A percentile compares a stretch with the other conserved stretches of the same genome.
Evolutionary conservation across 495 filamentous ascomycete genomes (phyloP).

Genomic region (Lichina pygmaea): DNA sequence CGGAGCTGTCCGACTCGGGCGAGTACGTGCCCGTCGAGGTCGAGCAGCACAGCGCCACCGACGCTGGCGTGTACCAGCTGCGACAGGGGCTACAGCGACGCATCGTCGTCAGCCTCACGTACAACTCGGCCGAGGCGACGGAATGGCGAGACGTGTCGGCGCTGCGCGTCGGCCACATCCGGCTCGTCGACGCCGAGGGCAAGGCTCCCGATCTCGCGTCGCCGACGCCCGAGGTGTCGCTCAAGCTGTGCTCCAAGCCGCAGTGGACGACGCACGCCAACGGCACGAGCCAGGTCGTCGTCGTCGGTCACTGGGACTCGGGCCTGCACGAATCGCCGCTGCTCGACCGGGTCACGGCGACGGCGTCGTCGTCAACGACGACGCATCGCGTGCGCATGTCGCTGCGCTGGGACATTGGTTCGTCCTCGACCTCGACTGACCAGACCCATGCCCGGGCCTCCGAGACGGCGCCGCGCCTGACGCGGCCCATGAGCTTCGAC

Average conservation of each 20-base stretch:
- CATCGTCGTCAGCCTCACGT: constrained; percentile 58
- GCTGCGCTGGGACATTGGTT: constrained; percentile 56
- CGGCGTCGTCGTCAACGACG: constrained; percentile 14
- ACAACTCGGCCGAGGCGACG: constrained; percentile 43
- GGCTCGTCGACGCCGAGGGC: constrained; percentile 25
- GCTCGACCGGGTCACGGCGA: constrained; percentile 60
- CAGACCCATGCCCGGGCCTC: too few species aligned
- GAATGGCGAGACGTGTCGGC: constrained; percentile 60
- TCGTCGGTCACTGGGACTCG: constrained; percentile 88
- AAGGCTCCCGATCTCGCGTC: constrained; percentile 50
- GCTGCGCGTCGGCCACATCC: constrained; percentile 52
- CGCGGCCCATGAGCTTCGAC: constrained; percentile 61
- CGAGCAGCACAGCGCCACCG: constrained; percentile 52
- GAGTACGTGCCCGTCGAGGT: constrained; percentile 86
- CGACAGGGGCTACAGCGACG: constrained; percentile 87
- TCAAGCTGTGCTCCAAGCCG: constrained; percentile 53
- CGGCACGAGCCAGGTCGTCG: constrained; percentile 66
- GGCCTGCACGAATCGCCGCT: constrained; percentile 72
- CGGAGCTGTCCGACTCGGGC: constrained; percentile 74
- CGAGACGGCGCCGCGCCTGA: constrained; percentile 29
- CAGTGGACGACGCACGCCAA: constrained; percentile 58
- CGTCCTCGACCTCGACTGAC: too few species aligned
- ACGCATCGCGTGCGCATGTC: constrained; percentile 79
- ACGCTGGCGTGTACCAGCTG: constrained; percentile 72
- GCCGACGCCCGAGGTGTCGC: constrained; percentile 38